A percentile compares a stretch with the other conserved stretches of the same genome.
These are phyloP conservation scores for Sarocladiaceae sp. DNA, from an alignment of 2,329 filamentous ascomycete genomes.

Conservation along the genomic window DNA sequence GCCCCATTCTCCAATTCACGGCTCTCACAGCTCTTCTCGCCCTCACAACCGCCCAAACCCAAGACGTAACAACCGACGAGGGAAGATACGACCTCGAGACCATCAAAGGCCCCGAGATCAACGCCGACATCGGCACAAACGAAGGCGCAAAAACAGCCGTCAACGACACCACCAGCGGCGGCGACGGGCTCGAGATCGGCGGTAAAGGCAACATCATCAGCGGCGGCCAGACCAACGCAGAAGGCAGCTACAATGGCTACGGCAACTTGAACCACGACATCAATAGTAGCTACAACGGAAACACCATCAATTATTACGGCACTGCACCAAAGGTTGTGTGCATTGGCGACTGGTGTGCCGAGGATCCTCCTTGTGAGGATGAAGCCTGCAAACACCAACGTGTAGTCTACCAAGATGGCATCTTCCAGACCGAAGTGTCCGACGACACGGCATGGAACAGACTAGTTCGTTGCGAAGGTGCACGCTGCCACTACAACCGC, in stretches of 20 bases:
- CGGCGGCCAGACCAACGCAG: slow-evolving; percentile 3
- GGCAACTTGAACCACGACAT: slow-evolving; percentile 6
- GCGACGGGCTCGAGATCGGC: not conserved
- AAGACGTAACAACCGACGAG: not conserved
- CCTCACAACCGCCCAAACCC: not conserved
- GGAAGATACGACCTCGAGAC: not conserved
- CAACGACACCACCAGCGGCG: not conserved
- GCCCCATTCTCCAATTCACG: not conserved
- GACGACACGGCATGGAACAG: not conserved
- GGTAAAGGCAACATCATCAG: not conserved
- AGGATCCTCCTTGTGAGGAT: not conserved
- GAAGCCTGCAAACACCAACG: not conserved
- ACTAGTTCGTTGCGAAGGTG: not conserved
- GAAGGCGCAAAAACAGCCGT: not conserved
- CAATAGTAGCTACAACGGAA: slow-evolving; percentile 5
- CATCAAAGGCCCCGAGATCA: not conserved
- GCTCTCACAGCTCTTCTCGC: not conserved
- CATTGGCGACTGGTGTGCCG: slow-evolving; percentile 2
- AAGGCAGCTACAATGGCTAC: slow-evolving; percentile 3
- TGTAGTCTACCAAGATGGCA: not conserved
- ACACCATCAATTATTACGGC: slow-evolving; percentile 4
- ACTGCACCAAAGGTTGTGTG: not conserved
- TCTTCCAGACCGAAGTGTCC: not conserved
- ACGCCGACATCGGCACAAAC: not conserved
- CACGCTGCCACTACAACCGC: not conserved